A percentile compares a stretch with the other conserved stretches of the same genome.
These are phyloP conservation scores for Xylariaceae sp. DNA, from an alignment of 2,329 filamentous ascomycete genomes.

Conservation along the genomic window DNA sequence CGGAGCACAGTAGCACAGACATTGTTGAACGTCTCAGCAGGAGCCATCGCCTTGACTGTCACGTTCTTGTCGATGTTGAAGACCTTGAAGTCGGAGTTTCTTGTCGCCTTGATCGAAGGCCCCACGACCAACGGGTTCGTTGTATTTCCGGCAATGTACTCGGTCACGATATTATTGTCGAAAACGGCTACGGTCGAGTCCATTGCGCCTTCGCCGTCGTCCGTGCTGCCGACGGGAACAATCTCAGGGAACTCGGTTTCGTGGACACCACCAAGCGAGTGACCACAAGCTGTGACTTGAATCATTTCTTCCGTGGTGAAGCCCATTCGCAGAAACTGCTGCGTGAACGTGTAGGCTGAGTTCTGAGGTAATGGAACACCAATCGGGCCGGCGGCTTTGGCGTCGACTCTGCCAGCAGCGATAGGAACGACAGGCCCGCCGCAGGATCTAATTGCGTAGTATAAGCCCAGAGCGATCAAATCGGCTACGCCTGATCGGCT, in stretches of 20 bases:
- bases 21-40: conserved; percentile 40
- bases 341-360: conserved; percentile 45
- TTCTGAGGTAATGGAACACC: conserved; percentile 59
- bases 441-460: conserved; percentile 55
- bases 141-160: conserved; percentile 53
- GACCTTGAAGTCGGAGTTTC: conserved; percentile 53
- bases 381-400: conserved; percentile 39
- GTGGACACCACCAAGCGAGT: conserved; percentile 59
- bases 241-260: conserved; percentile 49
- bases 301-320: conserved; percentile 57
- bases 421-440: conserved; percentile 54
- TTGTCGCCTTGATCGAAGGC: conserved; percentile 39
- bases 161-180: conserved; percentile 54
- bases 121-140: conserved; percentile 54
- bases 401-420: conserved; percentile 52
- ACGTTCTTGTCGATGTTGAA: conserved; percentile 53
- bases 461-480: conserved; percentile 55
- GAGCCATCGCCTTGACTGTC: conserved; percentile 47
- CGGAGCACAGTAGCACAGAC: conserved; percentile 51
- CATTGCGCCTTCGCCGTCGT: conserved; percentile 42
- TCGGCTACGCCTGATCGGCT: conserved; percentile 51
- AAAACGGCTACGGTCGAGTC: conserved; percentile 47
- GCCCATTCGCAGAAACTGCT: conserved; percentile 56
- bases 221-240: conserved; percentile 40
- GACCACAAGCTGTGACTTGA: conserved; percentile 56